A percentile compares a stretch with the other conserved stretches of the same genome.
Evolutionary conservation across 1,284 basidiomycete species (phyloP).

Genomic region (Retiboletus flavoniger): DNA sequence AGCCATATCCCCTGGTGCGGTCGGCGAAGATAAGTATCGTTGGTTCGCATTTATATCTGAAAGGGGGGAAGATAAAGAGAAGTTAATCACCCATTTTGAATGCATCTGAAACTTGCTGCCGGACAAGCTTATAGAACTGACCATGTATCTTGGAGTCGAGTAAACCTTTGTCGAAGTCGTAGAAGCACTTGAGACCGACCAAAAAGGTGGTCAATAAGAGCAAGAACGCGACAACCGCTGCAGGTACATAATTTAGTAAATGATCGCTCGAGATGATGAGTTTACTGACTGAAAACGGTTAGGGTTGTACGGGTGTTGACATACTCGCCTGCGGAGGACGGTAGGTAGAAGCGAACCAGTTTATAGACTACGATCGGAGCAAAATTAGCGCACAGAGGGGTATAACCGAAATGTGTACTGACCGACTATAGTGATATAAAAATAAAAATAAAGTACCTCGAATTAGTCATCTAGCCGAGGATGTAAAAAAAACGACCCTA

Average conservation of each 20-base stretch:
- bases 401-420: constrained; percentile 5
- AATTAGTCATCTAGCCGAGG: constrained; percentile 16
- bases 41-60: constrained; percentile 52
- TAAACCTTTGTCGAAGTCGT: constrained; percentile 76
- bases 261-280: not conserved
- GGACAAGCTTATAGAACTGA: constrained; percentile 50
- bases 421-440: constrained; percentile 43
- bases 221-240: constrained; percentile 73
- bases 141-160: constrained; percentile 67
- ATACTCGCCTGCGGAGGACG: constrained; percentile 54
- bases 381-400: constrained; percentile 4
- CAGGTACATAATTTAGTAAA: constrained; percentile 1
- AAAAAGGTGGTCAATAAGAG: constrained; percentile 69
- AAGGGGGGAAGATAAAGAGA: constrained; percentile 14
- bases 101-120: constrained; percentile 23
- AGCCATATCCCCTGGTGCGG: constrained; percentile 45
- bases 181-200: constrained; percentile 73
- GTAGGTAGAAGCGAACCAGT: constrained; percentile 73
- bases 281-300: constrained; percentile 71
- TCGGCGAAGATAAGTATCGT: constrained; percentile 42
- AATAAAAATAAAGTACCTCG: not conserved
- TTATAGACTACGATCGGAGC: constrained; percentile 62
- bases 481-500: constrained; percentile 38
- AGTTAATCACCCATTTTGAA: constrained; percentile 38
- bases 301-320: constrained; percentile 70